These are phyloP conservation scores for Botrytis medusae DNA, from an alignment of 2,329 filamentous ascomycete genomes.

Conservation along the genomic window DNA sequence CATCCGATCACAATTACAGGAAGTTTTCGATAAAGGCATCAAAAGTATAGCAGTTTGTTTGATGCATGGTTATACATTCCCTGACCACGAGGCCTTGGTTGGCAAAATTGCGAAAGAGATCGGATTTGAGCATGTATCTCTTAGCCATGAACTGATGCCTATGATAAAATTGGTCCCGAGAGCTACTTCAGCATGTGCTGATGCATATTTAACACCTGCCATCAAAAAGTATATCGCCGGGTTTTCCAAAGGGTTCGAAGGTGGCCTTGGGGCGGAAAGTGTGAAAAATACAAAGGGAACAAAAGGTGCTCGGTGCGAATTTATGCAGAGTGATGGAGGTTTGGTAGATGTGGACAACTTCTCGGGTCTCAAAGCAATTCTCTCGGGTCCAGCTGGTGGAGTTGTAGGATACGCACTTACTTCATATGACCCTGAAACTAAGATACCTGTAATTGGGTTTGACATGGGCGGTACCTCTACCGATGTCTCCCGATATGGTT, in stretches of 20 bases:
- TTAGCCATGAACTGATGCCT: constrained; percentile 78
- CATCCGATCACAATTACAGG: constrained; percentile 61
- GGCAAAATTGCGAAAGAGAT: constrained; percentile 75
- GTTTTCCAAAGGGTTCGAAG: constrained; percentile 77
- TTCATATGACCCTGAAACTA: constrained; percentile 80
- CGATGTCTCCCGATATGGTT: constrained; percentile 83
- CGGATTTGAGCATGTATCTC: constrained; percentile 78
- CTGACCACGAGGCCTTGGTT: constrained; percentile 77
- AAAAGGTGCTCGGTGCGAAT: constrained; percentile 81
- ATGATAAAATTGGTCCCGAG: constrained; percentile 74
- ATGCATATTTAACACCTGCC: constrained; percentile 71
- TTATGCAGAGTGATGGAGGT: constrained; percentile 76
- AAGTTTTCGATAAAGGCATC: constrained; percentile 68
- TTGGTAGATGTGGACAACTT: constrained; percentile 76
- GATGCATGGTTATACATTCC: constrained; percentile 91
- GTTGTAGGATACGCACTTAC: constrained; percentile 92
- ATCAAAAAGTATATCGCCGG: constrained; percentile 72
- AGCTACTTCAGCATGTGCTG: constrained; percentile 69
- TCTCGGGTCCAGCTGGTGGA: constrained; percentile 89
- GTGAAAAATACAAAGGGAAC: constrained; percentile 64
- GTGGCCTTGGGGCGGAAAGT: constrained; percentile 73
- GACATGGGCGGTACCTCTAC: constrained; percentile 96
- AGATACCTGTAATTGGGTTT: constrained; percentile 86
- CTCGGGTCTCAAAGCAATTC: constrained; percentile 78
- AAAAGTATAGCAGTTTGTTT: constrained; percentile 84